A percentile compares a stretch with the other conserved stretches of the same genome.
phyloP scores from a whole-genome alignment of 148 eudicot genomes.

The Tetragonia tetragonoides region DNA sequence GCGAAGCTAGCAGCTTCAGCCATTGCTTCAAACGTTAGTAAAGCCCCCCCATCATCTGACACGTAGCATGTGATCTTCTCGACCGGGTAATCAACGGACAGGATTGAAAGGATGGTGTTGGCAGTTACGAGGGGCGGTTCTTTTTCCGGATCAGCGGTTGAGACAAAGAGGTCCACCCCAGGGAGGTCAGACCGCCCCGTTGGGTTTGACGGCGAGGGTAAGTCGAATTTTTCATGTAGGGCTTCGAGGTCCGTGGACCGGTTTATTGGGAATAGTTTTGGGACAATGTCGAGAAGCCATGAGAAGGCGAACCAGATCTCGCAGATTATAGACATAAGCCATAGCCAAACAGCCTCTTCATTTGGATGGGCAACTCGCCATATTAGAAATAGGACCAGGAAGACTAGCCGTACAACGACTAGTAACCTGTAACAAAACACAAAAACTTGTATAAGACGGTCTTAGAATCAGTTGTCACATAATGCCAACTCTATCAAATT shows the following conservation, averaged over 20 bases:
- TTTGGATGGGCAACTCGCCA: conserved; percentile 80
- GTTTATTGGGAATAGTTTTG: conserved; percentile 69
- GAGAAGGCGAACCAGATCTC: conserved; percentile 87
- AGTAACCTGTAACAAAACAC: conserved; percentile 29
- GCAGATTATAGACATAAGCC: conserved; percentile 74
- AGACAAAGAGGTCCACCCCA: conserved; percentile 77
- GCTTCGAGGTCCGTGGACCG: conserved; percentile 58
- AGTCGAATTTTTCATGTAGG: conserved; percentile 67
- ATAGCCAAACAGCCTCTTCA: conserved; percentile 74
- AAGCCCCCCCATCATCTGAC: conserved; percentile 89
- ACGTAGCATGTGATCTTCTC: conserved; percentile 75
- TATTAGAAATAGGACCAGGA: conserved; percentile 49
- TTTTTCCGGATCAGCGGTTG: conserved; percentile 88
- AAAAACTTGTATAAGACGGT: no score
- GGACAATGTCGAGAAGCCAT: conserved; percentile 82
- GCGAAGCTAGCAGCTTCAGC: conserved; percentile 92
- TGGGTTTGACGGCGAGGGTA: conserved; percentile 70
- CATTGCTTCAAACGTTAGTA: conserved; percentile 81
- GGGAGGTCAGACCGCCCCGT: conserved; percentile 86
- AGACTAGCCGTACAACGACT: conserved; percentile 43
- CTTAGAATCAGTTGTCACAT: no score
- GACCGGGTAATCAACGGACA: conserved; percentile 75
- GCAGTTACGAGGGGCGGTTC: conserved; percentile 85
- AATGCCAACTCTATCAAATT: no score
- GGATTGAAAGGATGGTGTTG: conserved; percentile 78